Evolutionary conservation across 306 rosid genomes (phyloP), one percentile per base, ranked within the genome.

Genomic region (Begonia loranthoides): DNA sequence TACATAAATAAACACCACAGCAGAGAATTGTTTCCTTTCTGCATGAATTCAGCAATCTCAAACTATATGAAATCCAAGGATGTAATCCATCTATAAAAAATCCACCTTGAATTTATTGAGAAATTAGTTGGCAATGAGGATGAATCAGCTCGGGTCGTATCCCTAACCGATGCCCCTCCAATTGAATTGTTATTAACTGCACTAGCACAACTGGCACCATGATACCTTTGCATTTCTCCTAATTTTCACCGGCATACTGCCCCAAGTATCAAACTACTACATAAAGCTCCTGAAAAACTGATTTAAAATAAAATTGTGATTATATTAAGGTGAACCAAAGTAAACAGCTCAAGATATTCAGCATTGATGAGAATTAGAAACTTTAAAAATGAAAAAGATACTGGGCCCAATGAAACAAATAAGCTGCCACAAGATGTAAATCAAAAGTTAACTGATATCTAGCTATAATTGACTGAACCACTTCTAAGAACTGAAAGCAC

Each of bases 161-260:
- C 95, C 84, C 93, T 76, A 47, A 78, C 73, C 13, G 96, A 81
- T 54, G 86, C 67, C 52, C 94, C 83, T 22, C 94, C 84, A 61
- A 79, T 63, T 49, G 77, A 64, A 72, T 65, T 75, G 79, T 75
- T 81, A 56, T 78, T 81, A 68, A 89, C 89, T 84, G 97, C 93
- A 89, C 95, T 66, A 79, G 84, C 66, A 89, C 89, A 77, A 84
- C 89, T 63, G 60, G 80, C 69, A 76, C 73, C 63, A 75, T 75
- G 95, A 84, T 79, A 73, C 93, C 89, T 77, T 59, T 84, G 95
- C 95, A 89, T 89, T 73, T 77, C 88, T 80, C 74, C 87, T 56
- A 71, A 77, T 82, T 78, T 75, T 81, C 66, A 75, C 73, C 84
- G 54, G 95, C 95, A 89, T 84, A 77, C 87, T 89, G 72, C 82